Base-by-base conservation (phyloP, 2,329 filamentous ascomycete genomes). In the Neonectria coccinea region DNA sequence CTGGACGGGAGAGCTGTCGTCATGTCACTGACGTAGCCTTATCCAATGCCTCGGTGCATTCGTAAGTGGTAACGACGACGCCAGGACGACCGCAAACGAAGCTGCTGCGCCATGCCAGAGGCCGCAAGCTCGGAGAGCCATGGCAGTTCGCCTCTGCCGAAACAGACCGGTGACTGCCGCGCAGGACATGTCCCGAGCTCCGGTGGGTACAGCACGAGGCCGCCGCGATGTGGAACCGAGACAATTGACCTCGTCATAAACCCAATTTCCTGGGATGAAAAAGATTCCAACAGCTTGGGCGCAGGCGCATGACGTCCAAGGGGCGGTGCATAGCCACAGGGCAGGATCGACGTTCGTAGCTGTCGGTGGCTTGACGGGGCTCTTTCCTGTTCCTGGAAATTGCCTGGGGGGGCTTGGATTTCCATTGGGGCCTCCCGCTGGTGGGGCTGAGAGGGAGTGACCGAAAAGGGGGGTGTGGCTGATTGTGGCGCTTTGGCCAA, bases 321-420 rank as follows among this genome's bases (percentile, higher is more conserved):
- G 48, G 47, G 59, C 47, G 54, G 55, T 50, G 60, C 60, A 48
- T 31, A 62, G 59, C 59, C 59, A 62, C 59, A 62, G 54, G 47
- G 18, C 47, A 29, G 25, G 22, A 12, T 22, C 29, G 18, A 22
- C 41, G 29, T n/a, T 39, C 18, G 25, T 27, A n/a, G 9, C 3
- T 54, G 27, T 54, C 12, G 39, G 22, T 54, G 20, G 51, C 51
- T 36, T 41, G 33, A 25, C 33, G 25, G 6, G 14, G 36, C 36
- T 39, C 14, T 39, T 39, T 16, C 36, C 36, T 22, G 42, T 44
- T 56, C 41, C n/a, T 47, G n/a, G 27, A 25, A 47, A 50, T 31
- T 59, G 48, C 57, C 50, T 48, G n/a, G 39, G n/a, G 39, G 39
- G 39, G 39, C 39, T 20, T 42, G 36, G 36, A n/a, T 25, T 25